Percentiles rank a stretch among this genome's conserved stretches.
phyloP scores from a whole-genome alignment of 2,329 filamentous ascomycete species.

The Orbilia javanica region DNA sequence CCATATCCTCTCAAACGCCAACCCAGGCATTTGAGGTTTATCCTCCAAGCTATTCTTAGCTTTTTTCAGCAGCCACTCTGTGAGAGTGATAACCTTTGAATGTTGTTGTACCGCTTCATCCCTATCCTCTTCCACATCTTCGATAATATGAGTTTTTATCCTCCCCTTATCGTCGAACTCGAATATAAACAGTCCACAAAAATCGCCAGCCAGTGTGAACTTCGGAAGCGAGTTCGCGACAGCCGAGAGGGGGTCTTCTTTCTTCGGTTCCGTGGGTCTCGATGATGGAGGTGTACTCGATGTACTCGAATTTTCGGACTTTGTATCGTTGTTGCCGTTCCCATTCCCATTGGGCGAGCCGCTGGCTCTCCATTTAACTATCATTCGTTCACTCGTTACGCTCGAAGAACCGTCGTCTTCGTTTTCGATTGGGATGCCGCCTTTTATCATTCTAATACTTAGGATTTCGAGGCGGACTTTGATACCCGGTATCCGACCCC shows the following conservation, averaged over 20 bases:
- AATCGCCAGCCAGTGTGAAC: slow-evolving; percentile 71
- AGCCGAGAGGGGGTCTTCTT: slow-evolving; percentile 61
- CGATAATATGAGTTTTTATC: slow-evolving; percentile 89
- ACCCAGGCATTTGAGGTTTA: slow-evolving; percentile 33
- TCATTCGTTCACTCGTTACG: slow-evolving; percentile 76
- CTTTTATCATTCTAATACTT: slow-evolving; percentile 85
- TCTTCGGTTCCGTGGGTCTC: slow-evolving; percentile 7
- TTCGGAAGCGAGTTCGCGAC: slow-evolving; percentile 65
- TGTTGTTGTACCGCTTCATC: slow-evolving; percentile 79
- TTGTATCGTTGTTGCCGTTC: slow-evolving; percentile 63
- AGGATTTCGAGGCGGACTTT: slow-evolving; percentile 89
- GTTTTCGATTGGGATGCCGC: slow-evolving; percentile 69
- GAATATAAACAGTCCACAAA: slow-evolving; percentile 92
- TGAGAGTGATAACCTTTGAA: slow-evolving; percentile 87
- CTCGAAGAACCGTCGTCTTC: slow-evolving; percentile 60
- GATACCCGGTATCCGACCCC: slow-evolving; percentile 91
- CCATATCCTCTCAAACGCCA: slow-evolving; percentile 80
- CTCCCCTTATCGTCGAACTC: slow-evolving; percentile 91
- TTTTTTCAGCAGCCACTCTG: slow-evolving; percentile 88
- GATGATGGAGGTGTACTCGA: slow-evolving; percentile 55
- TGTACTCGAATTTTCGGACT: neutral
- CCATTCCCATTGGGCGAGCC: slow-evolving; percentile 65
- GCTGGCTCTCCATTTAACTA: slow-evolving; percentile 88
- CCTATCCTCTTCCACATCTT: slow-evolving; percentile 86
- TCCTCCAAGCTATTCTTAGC: slow-evolving; percentile 58